Base-by-base conservation (phyloP, 83 land plant species). In the Diphasiastrum complanatum region DNA sequence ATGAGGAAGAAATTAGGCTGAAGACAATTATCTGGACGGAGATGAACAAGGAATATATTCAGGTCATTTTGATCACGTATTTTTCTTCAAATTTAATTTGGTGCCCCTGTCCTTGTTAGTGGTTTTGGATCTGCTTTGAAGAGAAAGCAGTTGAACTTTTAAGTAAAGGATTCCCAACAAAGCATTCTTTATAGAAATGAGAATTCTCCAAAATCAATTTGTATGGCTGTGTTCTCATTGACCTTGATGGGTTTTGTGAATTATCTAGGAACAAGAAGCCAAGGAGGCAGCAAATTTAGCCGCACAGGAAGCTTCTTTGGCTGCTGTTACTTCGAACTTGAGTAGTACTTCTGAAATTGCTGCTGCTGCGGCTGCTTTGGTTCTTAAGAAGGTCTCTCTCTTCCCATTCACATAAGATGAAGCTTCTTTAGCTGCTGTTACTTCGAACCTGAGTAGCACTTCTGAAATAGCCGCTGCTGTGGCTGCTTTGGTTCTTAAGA, bases 1-100 rank as follows among this genome's bases (percentile, higher is more conserved):
- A 71, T 68, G 84, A 93, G 54, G 86, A 85, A 60, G 98, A 93
- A 80, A 78, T 76, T 34, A 72, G 68, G 20, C 73, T 53, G 20
- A 93, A 85, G 63, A 93, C 81, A 63, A 78, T 88, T 47, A 82
- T 93, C 22, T 93, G 98, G 98, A 92, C 88, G 46, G 82, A 75
- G 73, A 83, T 87, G 87, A 91, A 91, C 71, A 70, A 73, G 51
- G 97, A 91, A 26, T 91, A 87, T 72, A 65, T 91, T 63, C 81
- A 91, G 95, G 97, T 91, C 52, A 47, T 27, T 50, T 14, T n/a
- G n/a, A 30, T 41, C 30, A 24, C 27, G 4, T 25, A 32, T 26
- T 10, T 12, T 1, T 47, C 16, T 48, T 18, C 23, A 6, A 18
- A 6, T 24, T 24, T 5, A 6, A 48, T 4, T 48, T 18, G 18